Evolutionary conservation across 495 filamentous ascomycete species (phyloP).

Genomic region (Achaetomiella virescens): DNA sequence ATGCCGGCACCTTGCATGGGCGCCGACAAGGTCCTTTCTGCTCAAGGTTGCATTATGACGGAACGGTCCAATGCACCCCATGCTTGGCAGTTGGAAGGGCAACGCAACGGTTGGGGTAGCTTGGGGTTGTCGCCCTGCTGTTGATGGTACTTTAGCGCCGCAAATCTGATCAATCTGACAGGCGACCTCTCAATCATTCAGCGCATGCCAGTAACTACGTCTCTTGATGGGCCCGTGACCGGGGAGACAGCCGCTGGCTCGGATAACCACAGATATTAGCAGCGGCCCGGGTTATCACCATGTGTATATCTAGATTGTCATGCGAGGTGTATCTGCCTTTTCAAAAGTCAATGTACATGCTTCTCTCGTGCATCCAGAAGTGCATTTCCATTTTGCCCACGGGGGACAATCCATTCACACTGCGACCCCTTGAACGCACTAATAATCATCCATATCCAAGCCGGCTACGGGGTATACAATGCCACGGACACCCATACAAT

Average conservation of each 20-base stretch:
- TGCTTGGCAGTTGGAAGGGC: neutral
- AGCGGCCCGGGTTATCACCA: neutral
- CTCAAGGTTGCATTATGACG: neutral
- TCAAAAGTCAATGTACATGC: too few relatives aligned
- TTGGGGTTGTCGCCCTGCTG: too few relatives aligned
- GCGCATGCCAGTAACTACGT: neutral
- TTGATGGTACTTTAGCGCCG: too few relatives aligned
- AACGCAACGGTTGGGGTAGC: too few relatives aligned
- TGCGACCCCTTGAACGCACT: neutral
- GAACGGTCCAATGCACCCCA: neutral
- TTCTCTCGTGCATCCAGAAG: too few relatives aligned
- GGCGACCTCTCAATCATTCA: neutral
- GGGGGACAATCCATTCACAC: too few relatives aligned
- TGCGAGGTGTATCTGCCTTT: too few relatives aligned
- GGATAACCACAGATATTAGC: constrained; percentile 22
- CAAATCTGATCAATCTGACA: too few relatives aligned
- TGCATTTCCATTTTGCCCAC: too few relatives aligned
- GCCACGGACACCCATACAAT: neutral
- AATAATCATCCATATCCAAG: neutral
- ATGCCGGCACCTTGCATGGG: constrained; percentile 9
- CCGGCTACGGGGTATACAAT: neutral
- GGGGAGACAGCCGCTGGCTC: neutral
- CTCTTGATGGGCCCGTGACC: neutral
- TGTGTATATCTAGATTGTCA: constrained; percentile 23
- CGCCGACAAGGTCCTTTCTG: constrained; percentile 1